Conservation (phyloP, 768 basidiomycete species). For the Lactifluus rugatus region DNA sequence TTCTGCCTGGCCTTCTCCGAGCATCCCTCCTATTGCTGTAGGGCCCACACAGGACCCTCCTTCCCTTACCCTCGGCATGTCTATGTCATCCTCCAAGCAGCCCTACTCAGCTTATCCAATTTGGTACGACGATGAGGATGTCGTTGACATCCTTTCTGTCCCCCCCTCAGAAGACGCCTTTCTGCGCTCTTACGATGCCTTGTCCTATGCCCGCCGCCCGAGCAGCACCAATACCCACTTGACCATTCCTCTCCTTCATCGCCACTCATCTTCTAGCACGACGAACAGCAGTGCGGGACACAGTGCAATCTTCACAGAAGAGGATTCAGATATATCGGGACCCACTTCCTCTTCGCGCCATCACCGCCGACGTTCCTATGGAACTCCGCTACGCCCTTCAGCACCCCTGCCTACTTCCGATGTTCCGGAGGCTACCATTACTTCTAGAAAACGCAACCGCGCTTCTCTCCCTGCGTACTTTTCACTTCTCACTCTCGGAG, state of each 20-base stretch:
- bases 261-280: conserved; percentile 13
- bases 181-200: not conserved
- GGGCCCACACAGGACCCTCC: conserved; percentile 7
- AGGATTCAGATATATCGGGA: conserved; percentile 8
- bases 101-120: conserved; percentile 10
- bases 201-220: conserved; percentile 21
- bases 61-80: conserved; percentile 12
- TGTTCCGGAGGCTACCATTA: conserved; percentile 6
- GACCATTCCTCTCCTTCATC: conserved; percentile 20
- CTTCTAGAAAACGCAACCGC: conserved; percentile 15
- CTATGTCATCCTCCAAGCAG: conserved; percentile 12
- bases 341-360: conserved; percentile 8
- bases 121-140: conserved; percentile 19
- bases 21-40: conserved; percentile 8
- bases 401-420: not conserved
- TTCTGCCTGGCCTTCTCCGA: conserved; percentile 20
- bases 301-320: conserved; percentile 10
- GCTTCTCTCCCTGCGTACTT: conserved; percentile 23
- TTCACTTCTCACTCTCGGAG: conserved; percentile 19
- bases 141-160: conserved; percentile 1
- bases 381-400: conserved; percentile 1
- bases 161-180: conserved; percentile 1
- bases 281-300: conserved; percentile 7
- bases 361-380: conserved; percentile 11
- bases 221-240: conserved; percentile 21